Percentiles rank a stretch among this genome's conserved stretches.
These are phyloP conservation scores for Paramyrothecium sp. DNA, from an alignment of 2,329 filamentous ascomycete species.

Conservation along the genomic window DNA sequence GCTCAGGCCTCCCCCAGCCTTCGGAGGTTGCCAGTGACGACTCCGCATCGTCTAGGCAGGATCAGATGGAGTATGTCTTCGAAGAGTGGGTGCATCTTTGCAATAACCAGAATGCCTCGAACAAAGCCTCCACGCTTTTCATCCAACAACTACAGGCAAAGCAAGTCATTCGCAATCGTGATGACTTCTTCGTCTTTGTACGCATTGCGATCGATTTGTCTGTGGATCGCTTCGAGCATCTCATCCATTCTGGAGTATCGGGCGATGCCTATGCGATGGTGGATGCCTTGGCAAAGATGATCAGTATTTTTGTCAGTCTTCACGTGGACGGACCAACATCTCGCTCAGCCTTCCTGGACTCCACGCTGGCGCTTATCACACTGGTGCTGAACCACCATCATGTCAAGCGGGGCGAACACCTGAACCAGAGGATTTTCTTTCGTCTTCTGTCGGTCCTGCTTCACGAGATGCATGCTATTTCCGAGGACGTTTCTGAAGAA, in stretches of 20 bases:
- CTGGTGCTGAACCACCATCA: constrained; percentile 86
- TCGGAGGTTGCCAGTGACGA: constrained; percentile 54
- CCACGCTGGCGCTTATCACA: constrained; percentile 73
- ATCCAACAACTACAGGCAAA: constrained; percentile 78
- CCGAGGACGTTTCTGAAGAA: constrained; percentile 55
- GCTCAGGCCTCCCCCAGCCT: constrained; percentile 37
- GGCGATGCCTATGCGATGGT: constrained; percentile 58
- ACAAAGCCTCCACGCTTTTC: constrained; percentile 72
- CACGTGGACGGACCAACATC: constrained; percentile 63
- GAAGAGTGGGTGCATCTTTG: constrained; percentile 89
- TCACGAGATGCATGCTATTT: constrained; percentile 65
- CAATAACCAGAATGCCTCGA: constrained; percentile 73
- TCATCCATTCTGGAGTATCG: constrained; percentile 59
- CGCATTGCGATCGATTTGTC: constrained; percentile 79
- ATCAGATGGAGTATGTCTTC: constrained; percentile 93
- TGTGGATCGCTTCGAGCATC: constrained; percentile 74
- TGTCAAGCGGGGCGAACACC: constrained; percentile 73
- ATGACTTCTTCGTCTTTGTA: constrained; percentile 78
- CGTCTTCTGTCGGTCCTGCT: constrained; percentile 82
- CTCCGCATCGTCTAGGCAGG: constrained; percentile 54
- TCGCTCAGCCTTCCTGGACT: constrained; percentile 72
- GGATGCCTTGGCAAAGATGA: constrained; percentile 80
- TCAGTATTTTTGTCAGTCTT: constrained; percentile 72
- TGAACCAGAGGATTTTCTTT: constrained; percentile 90
- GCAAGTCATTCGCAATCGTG: constrained; percentile 68